A percentile compares a stretch with the other conserved stretches of the same genome.
Evolutionary conservation across 2,329 filamentous ascomycete species (phyloP).

Genomic region (Sarocladiaceae sp.): DNA sequence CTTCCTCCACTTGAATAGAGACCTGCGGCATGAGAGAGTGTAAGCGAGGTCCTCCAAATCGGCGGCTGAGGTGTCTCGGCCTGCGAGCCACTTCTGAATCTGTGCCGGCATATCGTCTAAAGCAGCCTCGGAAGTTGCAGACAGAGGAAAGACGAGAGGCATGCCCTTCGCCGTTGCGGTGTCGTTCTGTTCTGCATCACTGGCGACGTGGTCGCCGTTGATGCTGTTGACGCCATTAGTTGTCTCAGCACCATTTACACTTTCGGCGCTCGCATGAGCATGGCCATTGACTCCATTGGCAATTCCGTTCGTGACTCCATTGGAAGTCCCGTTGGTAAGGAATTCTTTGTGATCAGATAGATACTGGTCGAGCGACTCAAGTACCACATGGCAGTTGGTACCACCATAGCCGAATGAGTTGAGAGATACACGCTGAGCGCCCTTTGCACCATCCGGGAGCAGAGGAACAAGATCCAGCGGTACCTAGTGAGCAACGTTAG

Average conservation of each 20-base stretch:
- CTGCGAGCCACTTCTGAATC: not conserved
- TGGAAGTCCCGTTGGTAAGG: too few species aligned
- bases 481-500: slow-evolving; percentile 28
- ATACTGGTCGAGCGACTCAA: slow-evolving; percentile 35
- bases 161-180: not conserved
- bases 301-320: too few species aligned
- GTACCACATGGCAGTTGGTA: slow-evolving; percentile 49
- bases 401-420: slow-evolving; percentile 58
- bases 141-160: not conserved
- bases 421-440: too few species aligned
- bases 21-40: slow-evolving; percentile 41
- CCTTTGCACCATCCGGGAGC: slow-evolving; percentile 16
- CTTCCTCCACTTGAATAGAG: slow-evolving; percentile 38
- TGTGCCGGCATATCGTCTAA: not conserved
- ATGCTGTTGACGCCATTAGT: slow-evolving; percentile 18
- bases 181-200: slow-evolving; percentile 22
- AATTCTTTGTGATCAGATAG: slow-evolving; percentile 42
- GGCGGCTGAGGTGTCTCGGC: not conserved
- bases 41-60: slow-evolving; percentile 25
- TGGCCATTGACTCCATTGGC: not conserved
- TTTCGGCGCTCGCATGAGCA: slow-evolving; percentile 15
- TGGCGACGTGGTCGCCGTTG: not conserved
- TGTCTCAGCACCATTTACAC: not conserved
- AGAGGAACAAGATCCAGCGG: too few species aligned
- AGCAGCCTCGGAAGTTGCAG: not conserved